phyloP scores from a whole-genome alignment of 2,329 filamentous ascomycete genomes.

The Botryotinia narcissicola region DNA sequence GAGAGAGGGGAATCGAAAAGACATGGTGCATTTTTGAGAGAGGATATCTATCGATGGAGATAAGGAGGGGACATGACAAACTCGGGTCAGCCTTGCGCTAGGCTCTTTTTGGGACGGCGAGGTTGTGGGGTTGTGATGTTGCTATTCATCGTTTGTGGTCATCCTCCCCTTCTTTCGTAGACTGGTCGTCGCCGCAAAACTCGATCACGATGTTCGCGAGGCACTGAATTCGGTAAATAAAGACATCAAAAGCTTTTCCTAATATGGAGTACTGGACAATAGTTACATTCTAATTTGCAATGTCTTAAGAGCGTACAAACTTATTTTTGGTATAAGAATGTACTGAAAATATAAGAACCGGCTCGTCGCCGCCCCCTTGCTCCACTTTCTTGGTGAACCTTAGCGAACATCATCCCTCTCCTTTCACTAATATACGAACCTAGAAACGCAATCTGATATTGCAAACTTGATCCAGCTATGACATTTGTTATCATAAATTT shows the following conservation, averaged over 20 bases:
- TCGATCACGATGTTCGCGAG: background rate
- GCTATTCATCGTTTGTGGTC: background rate
- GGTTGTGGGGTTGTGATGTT: background rate
- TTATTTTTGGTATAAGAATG: background rate
- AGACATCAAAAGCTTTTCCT: background rate
- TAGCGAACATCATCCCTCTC: background rate
- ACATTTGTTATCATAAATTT: background rate
- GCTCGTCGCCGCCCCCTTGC: background rate
- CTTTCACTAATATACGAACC: background rate
- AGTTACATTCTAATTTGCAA: no score
- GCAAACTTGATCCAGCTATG: background rate
- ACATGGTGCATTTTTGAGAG: conserved; percentile 11
- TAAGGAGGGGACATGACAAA: conserved; percentile 15
- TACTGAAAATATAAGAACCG: background rate
- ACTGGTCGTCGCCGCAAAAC: background rate
- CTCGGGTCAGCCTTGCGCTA: conserved; percentile 10
- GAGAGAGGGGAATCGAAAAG: background rate
- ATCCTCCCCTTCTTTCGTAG: background rate
- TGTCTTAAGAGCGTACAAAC: background rate
- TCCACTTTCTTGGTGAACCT: background rate
- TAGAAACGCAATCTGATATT: background rate
- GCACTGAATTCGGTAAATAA: no score
- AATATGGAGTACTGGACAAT: background rate
- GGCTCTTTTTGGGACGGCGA: background rate
- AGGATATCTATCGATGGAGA: conserved; percentile 1